Percentiles rank a stretch among this genome's conserved stretches.
Conservation (phyloP, 75 land plant genomes). For the Gnetum montanum region DNA sequence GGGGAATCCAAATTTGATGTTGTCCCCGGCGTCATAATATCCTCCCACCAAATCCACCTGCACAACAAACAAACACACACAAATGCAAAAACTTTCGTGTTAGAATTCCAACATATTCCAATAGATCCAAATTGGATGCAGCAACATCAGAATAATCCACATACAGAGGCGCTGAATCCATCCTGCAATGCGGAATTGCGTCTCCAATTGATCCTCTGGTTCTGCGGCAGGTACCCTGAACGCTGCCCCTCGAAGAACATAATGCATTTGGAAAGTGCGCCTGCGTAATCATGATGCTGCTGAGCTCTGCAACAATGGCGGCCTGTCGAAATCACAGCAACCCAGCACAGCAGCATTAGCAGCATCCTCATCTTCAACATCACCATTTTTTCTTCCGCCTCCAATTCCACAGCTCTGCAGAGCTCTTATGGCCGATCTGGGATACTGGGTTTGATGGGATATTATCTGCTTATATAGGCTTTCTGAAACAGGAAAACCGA, state of each 20-base stretch:
- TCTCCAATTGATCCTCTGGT: conserved; percentile 20
- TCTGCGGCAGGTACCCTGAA: conserved; percentile 16
- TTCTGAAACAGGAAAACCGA: no score
- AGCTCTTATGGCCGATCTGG: no score
- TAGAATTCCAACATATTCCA: background rate
- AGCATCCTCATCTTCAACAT: no score
- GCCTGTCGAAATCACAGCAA: no score
- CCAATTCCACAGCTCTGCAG: no score
- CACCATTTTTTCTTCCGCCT: no score
- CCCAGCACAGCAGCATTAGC: no score
- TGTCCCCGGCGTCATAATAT: conserved; percentile 87
- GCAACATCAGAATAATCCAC: background rate
- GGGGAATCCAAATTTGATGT: conserved; percentile 73
- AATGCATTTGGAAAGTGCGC: conserved; percentile 13
- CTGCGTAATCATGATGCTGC: conserved; percentile 15
- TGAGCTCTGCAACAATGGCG: no score
- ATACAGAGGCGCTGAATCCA: conserved; percentile 3
- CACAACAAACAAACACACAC: conserved; percentile 4
- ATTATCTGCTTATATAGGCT: no score
- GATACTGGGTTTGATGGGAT: no score
- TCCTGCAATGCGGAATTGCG: conserved; percentile 15
- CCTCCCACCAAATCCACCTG: conserved; percentile 88
- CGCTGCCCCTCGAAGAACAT: conserved; percentile 25
- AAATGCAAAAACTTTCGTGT: background rate
- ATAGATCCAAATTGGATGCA: background rate